phyloP scores from a whole-genome alignment of 345 rosid genomes.

The Mallotus nudiflorus region DNA sequence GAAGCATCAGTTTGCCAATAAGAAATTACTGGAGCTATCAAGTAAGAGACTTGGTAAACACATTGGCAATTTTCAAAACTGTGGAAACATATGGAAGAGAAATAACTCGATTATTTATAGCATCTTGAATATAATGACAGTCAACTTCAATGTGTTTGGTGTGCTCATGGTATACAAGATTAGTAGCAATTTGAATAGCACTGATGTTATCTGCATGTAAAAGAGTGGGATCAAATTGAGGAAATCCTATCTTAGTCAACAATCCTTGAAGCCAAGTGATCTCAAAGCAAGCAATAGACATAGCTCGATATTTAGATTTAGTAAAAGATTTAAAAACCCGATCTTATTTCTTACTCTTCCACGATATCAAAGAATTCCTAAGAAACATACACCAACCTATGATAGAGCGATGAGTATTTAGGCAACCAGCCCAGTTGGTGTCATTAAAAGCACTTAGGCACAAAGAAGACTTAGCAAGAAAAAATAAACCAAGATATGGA shows the following conservation, averaged over 20 bases:
- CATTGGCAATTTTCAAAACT: background rate
- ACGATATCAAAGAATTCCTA: background rate
- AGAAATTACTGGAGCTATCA: background rate
- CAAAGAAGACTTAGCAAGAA: background rate
- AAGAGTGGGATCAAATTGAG: background rate
- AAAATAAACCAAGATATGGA: background rate
- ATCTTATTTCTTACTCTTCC: conserved; percentile 14
- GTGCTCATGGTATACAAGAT: background rate
- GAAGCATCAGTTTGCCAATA: no score
- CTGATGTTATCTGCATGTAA: no score
- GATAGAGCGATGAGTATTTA: background rate
- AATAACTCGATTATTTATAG: background rate
- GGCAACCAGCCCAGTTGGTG: background rate
- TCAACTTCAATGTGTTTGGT: background rate
- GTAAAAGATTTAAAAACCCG: conserved; percentile 11
- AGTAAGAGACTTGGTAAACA: background rate
- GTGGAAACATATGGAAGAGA: background rate
- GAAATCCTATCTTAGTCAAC: background rate
- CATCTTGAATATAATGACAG: background rate
- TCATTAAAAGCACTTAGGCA: background rate
- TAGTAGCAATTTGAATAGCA: no score
- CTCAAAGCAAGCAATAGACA: background rate
- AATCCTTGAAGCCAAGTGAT: background rate
- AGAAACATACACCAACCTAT: conserved; percentile 9
- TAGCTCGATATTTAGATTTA: conserved; percentile 2